Evolutionary conservation across 345 rosid genomes (phyloP).

Genomic region (Microcos paniculata): DNA sequence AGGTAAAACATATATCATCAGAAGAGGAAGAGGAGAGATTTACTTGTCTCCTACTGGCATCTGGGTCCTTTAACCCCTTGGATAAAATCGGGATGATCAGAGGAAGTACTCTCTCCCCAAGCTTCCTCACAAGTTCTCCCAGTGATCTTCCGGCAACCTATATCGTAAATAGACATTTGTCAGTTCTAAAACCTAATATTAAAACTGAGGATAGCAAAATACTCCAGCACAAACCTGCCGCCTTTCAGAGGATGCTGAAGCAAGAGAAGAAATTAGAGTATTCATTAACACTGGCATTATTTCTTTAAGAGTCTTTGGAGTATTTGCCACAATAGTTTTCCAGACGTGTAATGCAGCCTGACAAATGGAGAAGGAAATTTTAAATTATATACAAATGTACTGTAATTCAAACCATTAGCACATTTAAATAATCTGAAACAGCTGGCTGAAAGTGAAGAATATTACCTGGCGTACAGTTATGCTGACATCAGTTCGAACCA

Average conservation of each 20-base stretch:
- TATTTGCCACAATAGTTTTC: slow-evolving; percentile 97
- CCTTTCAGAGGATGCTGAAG: slow-evolving; percentile 93
- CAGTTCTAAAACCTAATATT: neutral
- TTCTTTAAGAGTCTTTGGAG: slow-evolving; percentile 96
- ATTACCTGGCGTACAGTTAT: slow-evolving; percentile 95
- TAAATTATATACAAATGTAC: neutral
- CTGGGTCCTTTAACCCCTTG: slow-evolving; percentile 69
- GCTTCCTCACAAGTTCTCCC: slow-evolving; percentile 98
- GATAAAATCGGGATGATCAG: slow-evolving; percentile 90
- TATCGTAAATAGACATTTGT: slow-evolving; percentile 7
- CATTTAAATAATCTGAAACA: slow-evolving; percentile 10
- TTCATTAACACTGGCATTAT: slow-evolving; percentile 97
- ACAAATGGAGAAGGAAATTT: neutral
- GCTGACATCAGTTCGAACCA: slow-evolving; percentile 98
- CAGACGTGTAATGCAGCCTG: slow-evolving; percentile 99
- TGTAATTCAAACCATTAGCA: neutral
- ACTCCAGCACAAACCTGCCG: slow-evolving; percentile 64
- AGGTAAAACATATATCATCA: neutral
- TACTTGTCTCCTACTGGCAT: slow-evolving; percentile 92
- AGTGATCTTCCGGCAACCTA: slow-evolving; percentile 93
- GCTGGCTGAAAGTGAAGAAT: slow-evolving; percentile 12
- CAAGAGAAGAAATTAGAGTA: slow-evolving; percentile 83
- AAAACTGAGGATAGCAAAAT: neutral
- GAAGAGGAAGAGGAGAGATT: slow-evolving; percentile 10
- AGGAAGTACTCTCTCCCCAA: slow-evolving; percentile 99